Base-by-base conservation (phyloP, 495 filamentous ascomycete genomes). In the Gamarada debralockiae region DNA sequence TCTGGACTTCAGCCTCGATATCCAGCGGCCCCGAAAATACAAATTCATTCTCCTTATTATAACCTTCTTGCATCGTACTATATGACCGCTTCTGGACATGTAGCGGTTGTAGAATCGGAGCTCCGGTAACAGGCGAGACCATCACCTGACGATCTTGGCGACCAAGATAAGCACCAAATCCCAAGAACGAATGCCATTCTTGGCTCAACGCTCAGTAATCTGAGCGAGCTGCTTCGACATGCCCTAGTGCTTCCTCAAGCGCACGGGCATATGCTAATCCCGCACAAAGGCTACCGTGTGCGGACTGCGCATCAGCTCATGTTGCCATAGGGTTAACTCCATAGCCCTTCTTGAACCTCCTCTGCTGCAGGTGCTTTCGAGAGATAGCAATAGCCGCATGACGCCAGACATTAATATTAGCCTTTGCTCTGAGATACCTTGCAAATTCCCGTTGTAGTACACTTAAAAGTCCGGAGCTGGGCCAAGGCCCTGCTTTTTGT, bases 161-260 rank as follows among this genome's bases (percentile, higher is more conserved):
- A 31, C 45, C 45, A 33, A 48, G 45, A 22, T 48, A 33, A 8
- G 21, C 15, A 31, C 15, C 45, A 48, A 48, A 48, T 12, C 48
- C 37, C 10, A 51, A 21, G 18, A 21, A 51, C 9, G 34, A n/a
- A 51, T 51, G 48, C 48, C 37, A 51, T 21, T 41, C 48, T n/a
- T n/a, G 33, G 25, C 48, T 51, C 3, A 51, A n/a, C 22, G 9
- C 7, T 8, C 48, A n/a, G 20, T 48, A 48, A 13, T 48, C 24
- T 36, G 31, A 14, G 2, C 33, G 17, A 3, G 34, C 48, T 40
- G 29, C 3, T 4, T 4, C 48, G 3, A 40, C 18, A 39, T 50
- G 48, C 15, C 48, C 48, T 5, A 33, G 48, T 22, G 48, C 48
- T 17, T 50, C 48, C 31, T 40, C 48, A n/a, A 50, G 5, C 17